phyloP scores from a whole-genome alignment of 768 basidiomycete genomes.

The Tylopilus rubrobrunneus region DNA sequence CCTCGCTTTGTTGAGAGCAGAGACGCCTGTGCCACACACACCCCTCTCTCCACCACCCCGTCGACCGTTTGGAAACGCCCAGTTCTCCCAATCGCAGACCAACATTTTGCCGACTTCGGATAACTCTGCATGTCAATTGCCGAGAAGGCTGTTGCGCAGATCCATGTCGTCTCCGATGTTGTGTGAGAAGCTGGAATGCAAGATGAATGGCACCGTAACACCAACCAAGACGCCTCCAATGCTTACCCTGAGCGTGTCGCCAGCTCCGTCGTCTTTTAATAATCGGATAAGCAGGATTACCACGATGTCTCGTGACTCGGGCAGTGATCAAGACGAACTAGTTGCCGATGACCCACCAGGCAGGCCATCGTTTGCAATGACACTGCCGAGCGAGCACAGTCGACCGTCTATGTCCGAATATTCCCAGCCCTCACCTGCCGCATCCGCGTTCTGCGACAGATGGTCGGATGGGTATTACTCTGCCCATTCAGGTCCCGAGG shows the following conservation, averaged over 20 bases:
- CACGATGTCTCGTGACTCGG: conserved; percentile 30
- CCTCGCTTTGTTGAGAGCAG: conserved; percentile 52
- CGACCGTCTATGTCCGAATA: conserved; percentile 64
- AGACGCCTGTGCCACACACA: conserved; percentile 61
- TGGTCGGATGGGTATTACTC: conserved; percentile 34
- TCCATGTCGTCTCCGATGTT: conserved; percentile 54
- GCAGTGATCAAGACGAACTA: conserved; percentile 39
- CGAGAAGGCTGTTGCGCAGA: conserved; percentile 37
- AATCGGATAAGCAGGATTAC: conserved; percentile 27
- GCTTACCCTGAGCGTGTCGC: conserved; percentile 32
- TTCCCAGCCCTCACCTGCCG: conserved; percentile 69
- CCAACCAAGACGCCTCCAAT: conserved; percentile 43
- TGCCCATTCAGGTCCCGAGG: conserved; percentile 17
- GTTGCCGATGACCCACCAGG: conserved; percentile 24
- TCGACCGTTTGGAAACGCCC: conserved; percentile 36
- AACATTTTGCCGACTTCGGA: conserved; percentile 34
- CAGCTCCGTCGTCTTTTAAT: conserved; percentile 21
- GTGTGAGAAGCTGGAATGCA: conserved; percentile 40
- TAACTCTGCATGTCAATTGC: conserved; percentile 5
- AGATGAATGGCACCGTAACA: conserved; percentile 25
- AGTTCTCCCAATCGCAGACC: conserved; percentile 58
- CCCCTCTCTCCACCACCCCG: conserved; percentile 67
- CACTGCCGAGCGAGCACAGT: conserved; percentile 36
- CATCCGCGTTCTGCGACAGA: conserved; percentile 74
- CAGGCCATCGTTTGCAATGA: conserved; percentile 50